Percentiles rank a stretch among this genome's conserved stretches.
These are phyloP conservation scores for Fusarium vanettenii DNA, from an alignment of 2,329 filamentous ascomycete species.

Conservation along the genomic window DNA sequence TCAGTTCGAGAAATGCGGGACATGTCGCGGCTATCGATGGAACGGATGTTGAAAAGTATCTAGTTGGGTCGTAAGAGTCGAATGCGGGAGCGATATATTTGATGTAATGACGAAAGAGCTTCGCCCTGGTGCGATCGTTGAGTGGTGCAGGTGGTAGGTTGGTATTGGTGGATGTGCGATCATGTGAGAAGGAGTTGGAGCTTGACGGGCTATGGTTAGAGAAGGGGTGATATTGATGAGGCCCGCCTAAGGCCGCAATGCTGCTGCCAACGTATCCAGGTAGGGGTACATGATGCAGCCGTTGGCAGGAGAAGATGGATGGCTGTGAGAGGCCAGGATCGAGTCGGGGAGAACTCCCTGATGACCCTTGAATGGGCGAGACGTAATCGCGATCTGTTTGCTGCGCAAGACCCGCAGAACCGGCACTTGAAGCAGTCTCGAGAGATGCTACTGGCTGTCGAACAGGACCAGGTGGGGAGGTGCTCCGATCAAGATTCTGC, in stretches of 20 bases:
- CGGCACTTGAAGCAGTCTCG: not conserved
- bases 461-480: not conserved
- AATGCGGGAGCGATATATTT: slow-evolving; percentile 29
- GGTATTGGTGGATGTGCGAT: not conserved
- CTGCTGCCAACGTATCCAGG: not conserved
- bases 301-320: not conserved
- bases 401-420: not conserved
- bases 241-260: not conserved
- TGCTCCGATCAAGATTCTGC: not conserved
- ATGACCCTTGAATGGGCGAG: not conserved
- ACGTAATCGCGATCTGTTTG: not conserved
- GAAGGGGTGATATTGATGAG: not conserved
- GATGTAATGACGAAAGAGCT: slow-evolving; percentile 28
- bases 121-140: slow-evolving; percentile 13
- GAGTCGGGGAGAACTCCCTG: slow-evolving; percentile 5
- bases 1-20: slow-evolving; percentile 17
- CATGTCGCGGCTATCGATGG: slow-evolving; percentile 20
- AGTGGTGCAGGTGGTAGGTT: slow-evolving; percentile 7
- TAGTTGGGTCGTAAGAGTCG: slow-evolving; percentile 27
- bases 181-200: not conserved
- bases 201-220: slow-evolving; percentile 12
- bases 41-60: slow-evolving; percentile 16
- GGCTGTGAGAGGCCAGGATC: not conserved
- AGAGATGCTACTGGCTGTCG: not conserved
- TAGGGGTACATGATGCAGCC: not conserved